A percentile compares a stretch with the other conserved stretches of the same genome.
Evolutionary conservation across 768 basidiomycete genomes (phyloP).

Genomic region (Rhodosporidiobolus sp.): DNA sequence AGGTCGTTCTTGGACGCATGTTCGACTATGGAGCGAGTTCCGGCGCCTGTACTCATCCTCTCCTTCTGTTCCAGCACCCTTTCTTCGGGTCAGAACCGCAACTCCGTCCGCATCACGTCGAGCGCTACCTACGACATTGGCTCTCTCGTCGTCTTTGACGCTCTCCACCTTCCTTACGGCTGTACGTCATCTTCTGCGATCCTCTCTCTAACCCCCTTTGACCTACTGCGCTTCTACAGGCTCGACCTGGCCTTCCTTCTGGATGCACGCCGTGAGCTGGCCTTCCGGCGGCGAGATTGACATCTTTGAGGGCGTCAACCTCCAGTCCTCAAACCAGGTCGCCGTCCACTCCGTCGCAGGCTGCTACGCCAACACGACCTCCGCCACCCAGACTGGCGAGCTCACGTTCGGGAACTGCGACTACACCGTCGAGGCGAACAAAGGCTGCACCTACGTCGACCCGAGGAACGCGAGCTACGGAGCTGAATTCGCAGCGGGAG

Average conservation of each 20-base stretch:
- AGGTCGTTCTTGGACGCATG: too few species aligned
- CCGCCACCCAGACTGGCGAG: conserved; percentile 40
- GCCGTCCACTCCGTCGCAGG: conserved; percentile 66
- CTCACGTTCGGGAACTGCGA: conserved; percentile 23
- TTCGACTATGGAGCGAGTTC: too few species aligned
- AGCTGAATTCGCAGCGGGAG: conserved; percentile 51
- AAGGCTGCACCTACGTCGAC: conserved; percentile 28
- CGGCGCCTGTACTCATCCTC: too few species aligned
- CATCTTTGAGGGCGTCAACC: conserved; percentile 77
- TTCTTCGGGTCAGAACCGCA: conserved; percentile 36
- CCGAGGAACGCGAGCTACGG: conserved; percentile 49
- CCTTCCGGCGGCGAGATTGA: conserved; percentile 60
- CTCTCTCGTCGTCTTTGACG: conserved; percentile 42
- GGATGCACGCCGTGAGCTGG: conserved; percentile 31
- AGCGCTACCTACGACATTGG: conserved; percentile 35
- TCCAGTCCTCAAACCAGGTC: conserved; percentile 63
- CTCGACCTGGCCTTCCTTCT: conserved; percentile 38
- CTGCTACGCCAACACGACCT: conserved; percentile 11
- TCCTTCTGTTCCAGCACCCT: too few species aligned
- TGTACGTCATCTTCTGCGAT: background rate
- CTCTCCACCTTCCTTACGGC: conserved; percentile 55
- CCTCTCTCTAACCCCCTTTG: background rate
- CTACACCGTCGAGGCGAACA: conserved; percentile 21
- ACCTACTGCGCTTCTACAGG: conserved; percentile 36
- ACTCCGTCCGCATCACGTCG: conserved; percentile 44